phyloP scores from a whole-genome alignment of 768 basidiomycete species.

The Lentinula aciculospora region DNA sequence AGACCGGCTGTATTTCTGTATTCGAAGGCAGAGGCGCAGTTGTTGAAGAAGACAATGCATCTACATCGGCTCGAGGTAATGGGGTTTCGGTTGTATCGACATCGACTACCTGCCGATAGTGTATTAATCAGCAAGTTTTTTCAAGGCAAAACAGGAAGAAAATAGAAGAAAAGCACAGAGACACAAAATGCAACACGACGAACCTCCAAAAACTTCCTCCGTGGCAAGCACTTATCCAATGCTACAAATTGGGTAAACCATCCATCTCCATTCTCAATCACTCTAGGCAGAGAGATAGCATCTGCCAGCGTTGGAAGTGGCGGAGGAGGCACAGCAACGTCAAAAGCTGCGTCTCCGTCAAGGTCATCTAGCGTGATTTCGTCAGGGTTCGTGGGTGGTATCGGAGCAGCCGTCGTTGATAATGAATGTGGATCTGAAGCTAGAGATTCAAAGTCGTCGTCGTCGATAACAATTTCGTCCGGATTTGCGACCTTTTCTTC shows the following conservation, averaged over 20 bases:
- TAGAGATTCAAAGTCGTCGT: slow-evolving; percentile 26
- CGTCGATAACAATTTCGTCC: slow-evolving; percentile 44
- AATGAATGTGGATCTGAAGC: neutral
- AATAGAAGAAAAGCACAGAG: neutral
- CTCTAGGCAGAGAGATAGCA: neutral
- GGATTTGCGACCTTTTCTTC: slow-evolving; percentile 26
- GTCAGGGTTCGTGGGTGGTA: slow-evolving; percentile 33
- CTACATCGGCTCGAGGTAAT: neutral
- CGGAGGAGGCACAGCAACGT: slow-evolving; percentile 23
- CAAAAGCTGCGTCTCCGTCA: slow-evolving; percentile 29
- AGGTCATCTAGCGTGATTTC: slow-evolving; percentile 46
- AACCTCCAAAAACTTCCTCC: slow-evolving; percentile 79
- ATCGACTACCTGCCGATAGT: slow-evolving; percentile 60
- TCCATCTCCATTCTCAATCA: neutral
- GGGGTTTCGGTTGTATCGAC: slow-evolving; percentile 24
- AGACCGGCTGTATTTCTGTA: too few relatives aligned
- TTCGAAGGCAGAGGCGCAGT: too few relatives aligned
- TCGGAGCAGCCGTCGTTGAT: neutral
- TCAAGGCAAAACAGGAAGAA: too few relatives aligned
- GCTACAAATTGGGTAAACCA: slow-evolving; percentile 73
- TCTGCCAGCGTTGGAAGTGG: slow-evolving; percentile 18
- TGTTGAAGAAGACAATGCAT: neutral
- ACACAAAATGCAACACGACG: neutral
- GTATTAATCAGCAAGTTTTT: neutral
- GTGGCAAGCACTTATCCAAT: slow-evolving; percentile 82